Evolutionary conservation across 192 early-diverging fungal species (phyloP).

Genomic region (Umbelopsis sp.): DNA sequence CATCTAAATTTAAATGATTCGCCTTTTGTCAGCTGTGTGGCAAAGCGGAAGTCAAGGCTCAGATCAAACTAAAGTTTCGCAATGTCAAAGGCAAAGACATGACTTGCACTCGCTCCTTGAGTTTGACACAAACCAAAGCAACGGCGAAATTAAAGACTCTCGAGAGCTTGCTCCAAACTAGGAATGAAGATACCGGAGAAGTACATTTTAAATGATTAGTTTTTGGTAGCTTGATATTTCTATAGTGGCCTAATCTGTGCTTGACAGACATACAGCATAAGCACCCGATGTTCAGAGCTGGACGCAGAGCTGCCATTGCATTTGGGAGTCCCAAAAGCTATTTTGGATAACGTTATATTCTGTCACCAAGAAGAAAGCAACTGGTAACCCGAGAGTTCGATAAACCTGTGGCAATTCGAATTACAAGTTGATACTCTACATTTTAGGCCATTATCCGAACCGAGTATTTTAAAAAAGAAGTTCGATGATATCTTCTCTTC

Average conservation of each 20-base stretch:
- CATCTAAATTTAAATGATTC: neutral
- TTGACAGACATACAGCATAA: constrained; percentile 60
- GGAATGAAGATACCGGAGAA: constrained; percentile 58
- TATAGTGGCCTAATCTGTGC: neutral
- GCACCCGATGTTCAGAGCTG: constrained; percentile 81
- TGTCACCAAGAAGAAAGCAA: constrained; percentile 98
- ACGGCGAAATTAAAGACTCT: constrained; percentile 71
- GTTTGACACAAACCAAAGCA: constrained; percentile 68
- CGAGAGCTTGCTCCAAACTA: constrained; percentile 69
- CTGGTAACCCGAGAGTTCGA: constrained; percentile 57
- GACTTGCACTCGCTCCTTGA: constrained; percentile 77
- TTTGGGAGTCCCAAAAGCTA: constrained; percentile 88
- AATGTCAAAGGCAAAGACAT: constrained; percentile 76
- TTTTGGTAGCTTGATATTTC: too few relatives aligned
- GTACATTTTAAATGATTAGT: constrained; percentile 25
- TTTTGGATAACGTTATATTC: constrained; percentile 98
- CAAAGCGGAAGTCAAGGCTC: constrained; percentile 84
- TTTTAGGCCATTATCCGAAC: constrained; percentile 87
- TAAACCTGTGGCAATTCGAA: neutral
- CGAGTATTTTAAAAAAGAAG: constrained; percentile 85
- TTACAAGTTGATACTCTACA: neutral
- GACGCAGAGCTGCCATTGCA: constrained; percentile 83
- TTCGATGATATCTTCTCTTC: constrained; percentile 99
- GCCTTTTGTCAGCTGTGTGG: constrained; percentile 58
- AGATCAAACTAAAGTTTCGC: constrained; percentile 85